Evolutionary conservation across 1,139 yeast species (phyloP).

Genomic region (Scheffersomyces segobiensis): DNA sequence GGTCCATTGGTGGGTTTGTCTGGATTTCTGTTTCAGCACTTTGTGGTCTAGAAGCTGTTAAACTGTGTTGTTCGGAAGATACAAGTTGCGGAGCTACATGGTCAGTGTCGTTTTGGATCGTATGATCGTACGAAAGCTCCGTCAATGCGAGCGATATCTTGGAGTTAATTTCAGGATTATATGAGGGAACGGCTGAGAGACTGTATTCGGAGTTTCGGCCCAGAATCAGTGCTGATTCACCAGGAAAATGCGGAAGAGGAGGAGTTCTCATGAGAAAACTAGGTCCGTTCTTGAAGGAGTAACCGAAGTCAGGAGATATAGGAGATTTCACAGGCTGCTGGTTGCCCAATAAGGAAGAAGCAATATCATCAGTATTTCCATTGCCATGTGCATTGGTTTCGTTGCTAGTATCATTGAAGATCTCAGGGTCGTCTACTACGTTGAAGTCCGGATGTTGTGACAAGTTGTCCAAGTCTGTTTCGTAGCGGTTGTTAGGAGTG

Average conservation of each 20-base stretch:
- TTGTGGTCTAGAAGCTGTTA: neutral
- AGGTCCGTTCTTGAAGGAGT: neutral
- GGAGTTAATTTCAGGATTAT: conserved; percentile 9
- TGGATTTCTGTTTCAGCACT: neutral
- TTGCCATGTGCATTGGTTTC: neutral
- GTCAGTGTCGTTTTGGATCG: conserved; percentile 4
- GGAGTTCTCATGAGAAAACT: neutral
- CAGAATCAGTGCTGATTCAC: conserved; percentile 3
- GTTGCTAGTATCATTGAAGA: neutral
- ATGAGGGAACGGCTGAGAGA: neutral
- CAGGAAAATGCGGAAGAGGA: neutral
- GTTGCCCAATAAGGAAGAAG: neutral
- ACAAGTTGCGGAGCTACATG: neutral
- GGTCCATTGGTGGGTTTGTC: neutral
- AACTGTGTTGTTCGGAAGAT: neutral
- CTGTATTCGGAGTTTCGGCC: neutral
- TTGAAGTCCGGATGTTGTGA: conserved; percentile 5
- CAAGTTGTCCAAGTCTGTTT: neutral
- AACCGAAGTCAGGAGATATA: conserved; percentile 1
- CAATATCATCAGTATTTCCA: neutral
- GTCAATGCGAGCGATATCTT: conserved; percentile 15
- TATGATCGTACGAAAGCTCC: conserved; percentile 14
- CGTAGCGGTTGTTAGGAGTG: neutral
- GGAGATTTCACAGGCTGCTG: neutral
- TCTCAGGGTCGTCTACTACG: conserved; percentile 7